Conservation (phyloP, 768 basidiomycete genomes). For the Macrolepiota dolichaula region DNA sequence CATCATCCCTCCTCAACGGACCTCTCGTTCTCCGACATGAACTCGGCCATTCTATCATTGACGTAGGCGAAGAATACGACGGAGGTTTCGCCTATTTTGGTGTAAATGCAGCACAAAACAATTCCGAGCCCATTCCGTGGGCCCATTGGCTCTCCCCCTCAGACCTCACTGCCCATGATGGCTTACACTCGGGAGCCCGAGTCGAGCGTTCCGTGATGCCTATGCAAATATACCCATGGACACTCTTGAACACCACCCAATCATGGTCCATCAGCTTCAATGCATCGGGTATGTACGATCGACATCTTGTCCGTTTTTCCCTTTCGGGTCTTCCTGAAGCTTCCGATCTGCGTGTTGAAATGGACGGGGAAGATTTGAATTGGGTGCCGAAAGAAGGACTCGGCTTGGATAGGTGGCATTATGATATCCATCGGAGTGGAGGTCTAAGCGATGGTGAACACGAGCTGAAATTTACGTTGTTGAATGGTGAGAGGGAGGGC, state of each 20-base stretch:
- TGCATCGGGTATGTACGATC: constrained; percentile 61
- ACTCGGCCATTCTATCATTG: constrained; percentile 76
- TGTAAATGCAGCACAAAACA: constrained; percentile 52
- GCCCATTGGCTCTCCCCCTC: constrained; percentile 60
- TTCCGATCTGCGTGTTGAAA: constrained; percentile 49
- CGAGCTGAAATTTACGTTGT: constrained; percentile 53
- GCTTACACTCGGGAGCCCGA: constrained; percentile 23
- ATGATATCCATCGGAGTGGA: constrained; percentile 47
- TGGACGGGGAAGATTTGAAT: constrained; percentile 57
- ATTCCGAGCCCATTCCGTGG: constrained; percentile 53
- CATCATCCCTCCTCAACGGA: constrained; percentile 70
- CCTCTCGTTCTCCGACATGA: constrained; percentile 76
- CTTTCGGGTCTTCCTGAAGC: constrained; percentile 62
- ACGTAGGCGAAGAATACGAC: constrained; percentile 82
- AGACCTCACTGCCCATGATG: constrained; percentile 8
- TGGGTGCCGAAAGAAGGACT: constrained; percentile 58
- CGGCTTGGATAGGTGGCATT: constrained; percentile 74
- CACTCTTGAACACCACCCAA: constrained; percentile 55
- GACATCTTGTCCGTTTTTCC: constrained; percentile 66
- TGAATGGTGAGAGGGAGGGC: constrained; percentile 44
- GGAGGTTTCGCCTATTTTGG: constrained; percentile 75
- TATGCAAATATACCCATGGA: constrained; percentile 75
- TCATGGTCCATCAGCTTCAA: constrained; percentile 60
- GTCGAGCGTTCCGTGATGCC: constrained; percentile 74
- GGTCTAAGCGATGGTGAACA: constrained; percentile 50